Percentiles rank a stretch among this genome's conserved stretches.
Conservation (phyloP, 2,329 filamentous ascomycete genomes). For the Aureobasidium sp. region DNA sequence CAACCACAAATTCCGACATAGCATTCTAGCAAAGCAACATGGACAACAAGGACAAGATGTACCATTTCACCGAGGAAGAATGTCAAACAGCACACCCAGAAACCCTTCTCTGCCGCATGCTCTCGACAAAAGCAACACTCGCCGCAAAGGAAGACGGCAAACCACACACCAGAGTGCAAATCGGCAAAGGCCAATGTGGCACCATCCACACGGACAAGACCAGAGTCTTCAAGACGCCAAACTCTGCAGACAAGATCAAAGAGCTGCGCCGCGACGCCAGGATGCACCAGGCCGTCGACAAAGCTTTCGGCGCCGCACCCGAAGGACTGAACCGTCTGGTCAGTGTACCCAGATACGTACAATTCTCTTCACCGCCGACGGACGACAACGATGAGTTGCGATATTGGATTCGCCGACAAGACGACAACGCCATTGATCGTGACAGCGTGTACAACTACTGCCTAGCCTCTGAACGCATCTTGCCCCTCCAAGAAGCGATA, state of each 20-base stretch:
- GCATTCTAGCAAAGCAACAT: background rate
- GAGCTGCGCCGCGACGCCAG: background rate
- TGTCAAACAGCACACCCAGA: background rate
- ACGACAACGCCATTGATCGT: background rate
- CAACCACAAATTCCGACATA: too few species aligned
- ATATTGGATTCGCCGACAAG: background rate
- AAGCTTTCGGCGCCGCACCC: background rate
- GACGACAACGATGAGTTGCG: background rate
- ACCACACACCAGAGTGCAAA: background rate
- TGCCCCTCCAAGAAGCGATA: background rate
- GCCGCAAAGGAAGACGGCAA: background rate
- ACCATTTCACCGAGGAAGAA: background rate
- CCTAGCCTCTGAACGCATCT: background rate
- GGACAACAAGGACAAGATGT: background rate
- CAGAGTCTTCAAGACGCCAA: background rate
- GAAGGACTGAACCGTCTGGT: background rate
- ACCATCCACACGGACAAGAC: background rate
- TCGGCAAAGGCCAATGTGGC: conserved; percentile 4
- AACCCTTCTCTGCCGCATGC: background rate
- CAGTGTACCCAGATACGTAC: background rate
- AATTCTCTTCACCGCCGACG: background rate
- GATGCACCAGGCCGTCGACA: background rate
- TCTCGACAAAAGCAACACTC: background rate
- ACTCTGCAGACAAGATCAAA: background rate
- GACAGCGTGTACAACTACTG: background rate